phyloP scores from a whole-genome alignment of 2,329 filamentous ascomycete species.

The Talaromyces piceae region DNA sequence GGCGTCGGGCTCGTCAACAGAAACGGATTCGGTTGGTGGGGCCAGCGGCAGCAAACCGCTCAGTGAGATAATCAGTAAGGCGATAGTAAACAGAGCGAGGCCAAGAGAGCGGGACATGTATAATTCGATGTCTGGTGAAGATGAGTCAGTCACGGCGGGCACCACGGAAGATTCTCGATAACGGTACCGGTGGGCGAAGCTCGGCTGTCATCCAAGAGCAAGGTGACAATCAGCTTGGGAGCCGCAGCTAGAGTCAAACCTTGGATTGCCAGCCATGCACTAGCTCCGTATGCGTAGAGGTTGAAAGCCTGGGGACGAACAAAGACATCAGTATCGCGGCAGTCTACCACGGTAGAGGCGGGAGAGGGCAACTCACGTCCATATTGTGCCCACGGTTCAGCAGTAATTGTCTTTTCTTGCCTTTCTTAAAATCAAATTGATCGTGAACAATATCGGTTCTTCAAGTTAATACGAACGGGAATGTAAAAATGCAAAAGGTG shows the following conservation, averaged over 20 bases:
- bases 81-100: constrained; percentile 58
- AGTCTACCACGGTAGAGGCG: background rate
- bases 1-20: constrained; percentile 36
- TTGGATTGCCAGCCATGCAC: constrained; percentile 38
- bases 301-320: constrained; percentile 33
- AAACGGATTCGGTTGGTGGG: constrained; percentile 38
- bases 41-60: constrained; percentile 63
- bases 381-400: background rate
- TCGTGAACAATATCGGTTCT: background rate
- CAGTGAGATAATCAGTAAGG: constrained; percentile 57
- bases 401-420: background rate
- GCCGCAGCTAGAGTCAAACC: constrained; percentile 50
- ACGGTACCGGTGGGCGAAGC: constrained; percentile 44
- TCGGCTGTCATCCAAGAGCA: constrained; percentile 52
- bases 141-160: background rate
- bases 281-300: constrained; percentile 39
- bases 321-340: background rate
- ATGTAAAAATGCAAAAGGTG: no score
- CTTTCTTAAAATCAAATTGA: background rate
- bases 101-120: constrained; percentile 69
- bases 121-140: constrained; percentile 50
- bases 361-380: background rate
- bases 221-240: constrained; percentile 54
- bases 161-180: background rate
- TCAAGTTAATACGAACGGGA: no score